Evolutionary conservation across 2,329 filamentous ascomycete genomes (phyloP), one percentile per base, ranked within the genome.

Genomic region (Dothistroma septosporum): DNA sequence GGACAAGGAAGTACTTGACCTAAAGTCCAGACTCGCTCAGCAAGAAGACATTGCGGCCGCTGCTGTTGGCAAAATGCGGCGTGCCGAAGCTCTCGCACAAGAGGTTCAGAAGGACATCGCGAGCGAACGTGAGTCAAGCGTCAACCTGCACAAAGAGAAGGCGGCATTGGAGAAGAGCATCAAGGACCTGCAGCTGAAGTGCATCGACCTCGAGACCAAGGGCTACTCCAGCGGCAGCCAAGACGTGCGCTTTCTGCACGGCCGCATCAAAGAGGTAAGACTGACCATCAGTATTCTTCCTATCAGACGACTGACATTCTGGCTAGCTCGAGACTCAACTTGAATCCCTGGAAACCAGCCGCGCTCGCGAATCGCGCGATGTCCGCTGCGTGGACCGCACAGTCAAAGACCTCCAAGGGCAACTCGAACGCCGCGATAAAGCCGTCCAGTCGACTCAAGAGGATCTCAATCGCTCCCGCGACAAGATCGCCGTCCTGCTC

Each of bases 181-280:
- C 55, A 96, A 92, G 75, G 93, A 99, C 75, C 82, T 93, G 28
- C 93, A 97, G 76, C 84, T 97, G 57, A 87, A 87, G 72, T 85
- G 96, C 59, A 88, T 99, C 56, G 94, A 97, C 73, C 82, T 97
- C 9, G 93, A 99, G 79, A 97, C 94, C 48, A 97, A 97, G 80
- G 92, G 92, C 57, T 97, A 96, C 77, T 94, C 92, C 21, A 95
- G 88, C 66, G 90, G 90, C 24, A 96, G 92, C 75, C 91, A 96
- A 70, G 93, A 97, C 76, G 91, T 97, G 68, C 89, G 94, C 72
- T 97, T 97, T 79, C 78, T 97, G 70, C 90, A 97, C 77, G 93
- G 92, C 72, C 86, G 93, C 55, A 91, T 99, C 66, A 92, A 97
- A 79, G 93, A 97, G 84, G 92, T 96, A 82, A 83, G 85, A 75